Percentiles rank a stretch among this genome's conserved stretches.
phyloP scores from a whole-genome alignment of 2,329 filamentous ascomycete species.

The Fusarium kyushuense region DNA sequence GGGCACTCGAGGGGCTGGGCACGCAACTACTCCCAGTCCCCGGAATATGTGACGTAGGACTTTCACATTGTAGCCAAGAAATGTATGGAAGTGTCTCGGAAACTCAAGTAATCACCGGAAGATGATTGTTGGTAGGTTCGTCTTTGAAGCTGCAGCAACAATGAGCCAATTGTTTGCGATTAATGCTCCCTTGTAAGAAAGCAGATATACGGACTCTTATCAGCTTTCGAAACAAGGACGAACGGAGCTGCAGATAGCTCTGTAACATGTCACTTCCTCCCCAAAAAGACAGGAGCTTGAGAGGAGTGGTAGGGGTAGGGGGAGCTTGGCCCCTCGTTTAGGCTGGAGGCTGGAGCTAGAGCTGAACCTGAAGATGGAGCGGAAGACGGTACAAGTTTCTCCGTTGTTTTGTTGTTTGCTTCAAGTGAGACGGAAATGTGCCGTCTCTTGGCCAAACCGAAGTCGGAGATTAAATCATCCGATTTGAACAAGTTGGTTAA shows the following conservation, averaged over 20 bases:
- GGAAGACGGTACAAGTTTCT: slow-evolving; percentile 35
- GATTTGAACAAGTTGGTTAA: not conserved
- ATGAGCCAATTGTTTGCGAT: not conserved
- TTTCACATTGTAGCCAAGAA: slow-evolving; percentile 11
- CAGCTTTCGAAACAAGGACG: slow-evolving; percentile 30
- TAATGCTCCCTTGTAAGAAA: not conserved
- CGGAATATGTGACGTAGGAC: slow-evolving; percentile 37
- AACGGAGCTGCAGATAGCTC: slow-evolving; percentile 30
- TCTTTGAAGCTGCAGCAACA: not conserved
- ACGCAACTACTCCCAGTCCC: slow-evolving; percentile 22
- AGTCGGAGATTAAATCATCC: slow-evolving; percentile 16
- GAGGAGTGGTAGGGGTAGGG: not conserved
- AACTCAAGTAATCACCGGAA: slow-evolving; percentile 5
- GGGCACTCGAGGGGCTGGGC: slow-evolving; percentile 36
- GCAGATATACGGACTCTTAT: slow-evolving; percentile 16
- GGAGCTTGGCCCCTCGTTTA: slow-evolving; percentile 25
- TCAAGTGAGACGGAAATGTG: slow-evolving; percentile 22
- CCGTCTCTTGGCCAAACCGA: slow-evolving; percentile 17
- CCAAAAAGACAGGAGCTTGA: slow-evolving; percentile 5
- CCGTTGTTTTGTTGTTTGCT: slow-evolving; percentile 18
- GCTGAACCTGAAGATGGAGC: slow-evolving; percentile 3
- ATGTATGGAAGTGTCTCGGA: slow-evolving; percentile 20
- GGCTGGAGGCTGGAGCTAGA: not conserved
- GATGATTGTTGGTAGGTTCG: not conserved
- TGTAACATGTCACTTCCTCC: slow-evolving; percentile 36